These are phyloP conservation scores for Annona squamosa DNA, from an alignment of 164 flowering plant genomes.

Conservation along the genomic window DNA sequence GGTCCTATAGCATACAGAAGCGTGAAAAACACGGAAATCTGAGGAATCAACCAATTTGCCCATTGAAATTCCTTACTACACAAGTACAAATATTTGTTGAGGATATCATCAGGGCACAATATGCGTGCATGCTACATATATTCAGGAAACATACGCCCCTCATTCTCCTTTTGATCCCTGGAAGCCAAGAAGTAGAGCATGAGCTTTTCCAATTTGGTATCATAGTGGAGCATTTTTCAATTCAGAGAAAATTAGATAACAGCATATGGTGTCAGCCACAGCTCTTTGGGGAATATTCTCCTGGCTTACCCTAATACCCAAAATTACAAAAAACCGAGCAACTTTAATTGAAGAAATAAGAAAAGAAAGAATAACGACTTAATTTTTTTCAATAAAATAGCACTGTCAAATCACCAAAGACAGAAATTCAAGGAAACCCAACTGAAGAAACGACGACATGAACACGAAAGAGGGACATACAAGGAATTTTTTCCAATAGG, in stretches of 20 bases:
- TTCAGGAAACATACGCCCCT: neutral
- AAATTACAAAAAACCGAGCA: neutral
- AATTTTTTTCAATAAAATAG: neutral
- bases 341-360: neutral
- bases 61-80: neutral
- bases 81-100: no score
- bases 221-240: neutral
- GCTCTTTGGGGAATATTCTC: neutral
- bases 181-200: neutral
- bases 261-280: neutral
- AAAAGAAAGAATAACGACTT: neutral
- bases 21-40: neutral
- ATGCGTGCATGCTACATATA: neutral
- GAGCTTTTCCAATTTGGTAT: neutral
- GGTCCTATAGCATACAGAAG: neutral
- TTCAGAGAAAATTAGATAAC: neutral
- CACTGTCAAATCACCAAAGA: neutral
- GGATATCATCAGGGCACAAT: neutral
- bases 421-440: neutral
- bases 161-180: neutral
- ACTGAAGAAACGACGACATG: neutral
- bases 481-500: conserved; percentile 10
- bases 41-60: neutral
- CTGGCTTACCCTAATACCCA: neutral
- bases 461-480: neutral